Evolutionary conservation across 2,329 filamentous ascomycete genomes (phyloP), one percentile per base, ranked within the genome.

Genomic region (Thielaviopsis musarum): DNA sequence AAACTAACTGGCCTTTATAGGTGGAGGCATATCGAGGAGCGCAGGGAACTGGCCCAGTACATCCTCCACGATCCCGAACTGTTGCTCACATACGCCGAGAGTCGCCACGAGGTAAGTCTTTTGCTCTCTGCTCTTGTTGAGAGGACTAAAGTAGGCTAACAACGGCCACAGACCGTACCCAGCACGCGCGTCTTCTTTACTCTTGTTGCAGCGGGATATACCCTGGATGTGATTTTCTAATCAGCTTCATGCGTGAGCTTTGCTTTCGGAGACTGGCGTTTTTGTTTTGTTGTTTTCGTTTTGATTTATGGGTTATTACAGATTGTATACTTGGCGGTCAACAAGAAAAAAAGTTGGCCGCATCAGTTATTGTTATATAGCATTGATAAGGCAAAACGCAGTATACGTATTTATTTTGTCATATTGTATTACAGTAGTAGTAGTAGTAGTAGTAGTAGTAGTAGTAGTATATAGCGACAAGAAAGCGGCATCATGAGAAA

Each of bases 11-110:
- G 2, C 9, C 9, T 4, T 41, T 45, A 1, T 48, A 58, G 57
- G 22, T 58, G 57, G 57, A 51, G n/a, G 19, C 51, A 53, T 3
- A 45, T 53, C 15, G 2, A 19, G 5, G 15, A 54, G 6, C 41
- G 56, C 15, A 26, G 53, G 3, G 53, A 56, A 15, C 41, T 22
- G 17, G 58, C 58, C 1, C 34, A 21, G 21, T 9, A 75, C 12
- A 73, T 83, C 48, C 73, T 84, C 2, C 77, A 80, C 63, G 75
- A 68, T 26, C 80, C 80, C 0, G 80, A 83, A 65, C 69, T 79
- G 59, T 69, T 84, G 54, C 78, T 81, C 73, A 81, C 80, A 72
- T 75, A 80, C 51, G 77, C 81, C 1, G 74, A 77, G 63, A 75
- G 75, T 63, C 72, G 73, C 30, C 73, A 74, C 34, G 76, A 81